A percentile compares a stretch with the other conserved stretches of the same genome.
These are phyloP conservation scores for Chaetomium sp. DNA, from an alignment of 2,329 filamentous ascomycete species.

Conservation along the genomic window DNA sequence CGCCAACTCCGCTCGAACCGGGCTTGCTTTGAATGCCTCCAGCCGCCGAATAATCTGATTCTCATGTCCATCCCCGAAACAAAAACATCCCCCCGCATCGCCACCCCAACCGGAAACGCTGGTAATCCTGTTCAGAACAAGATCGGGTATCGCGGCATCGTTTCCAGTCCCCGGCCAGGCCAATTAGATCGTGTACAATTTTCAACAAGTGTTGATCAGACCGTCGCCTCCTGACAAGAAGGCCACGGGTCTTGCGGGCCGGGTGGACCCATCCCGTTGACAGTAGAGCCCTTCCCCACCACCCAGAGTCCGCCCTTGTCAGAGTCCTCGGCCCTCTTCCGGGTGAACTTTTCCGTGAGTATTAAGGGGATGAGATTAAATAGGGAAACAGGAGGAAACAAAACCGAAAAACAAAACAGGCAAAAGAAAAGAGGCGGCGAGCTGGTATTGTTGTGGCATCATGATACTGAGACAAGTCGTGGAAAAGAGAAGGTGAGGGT, in stretches of 20 bases:
- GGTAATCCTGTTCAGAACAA: conserved; percentile 27
- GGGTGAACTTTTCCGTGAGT: conserved; percentile 41
- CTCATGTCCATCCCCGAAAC: conserved; percentile 14
- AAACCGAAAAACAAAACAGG: conserved; percentile 47
- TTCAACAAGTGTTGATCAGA: conserved; percentile 31
- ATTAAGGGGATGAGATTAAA: conserved; percentile 53
- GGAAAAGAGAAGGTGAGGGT: conserved; percentile 32
- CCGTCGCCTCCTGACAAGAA: conserved; percentile 18
- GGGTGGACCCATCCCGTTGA: conserved; percentile 21
- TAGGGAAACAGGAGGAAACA: conserved; percentile 44
- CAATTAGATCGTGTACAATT: conserved; percentile 34
- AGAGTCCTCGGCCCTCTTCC: conserved; percentile 34
- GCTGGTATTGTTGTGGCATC: conserved; percentile 63
- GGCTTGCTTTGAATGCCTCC: conserved; percentile 2
- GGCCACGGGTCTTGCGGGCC: conserved; percentile 20
- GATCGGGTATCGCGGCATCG: conserved; percentile 23
- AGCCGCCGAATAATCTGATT: conserved; percentile 17
- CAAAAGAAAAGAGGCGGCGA: conserved; percentile 57
- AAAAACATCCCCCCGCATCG: conserved; percentile 10
- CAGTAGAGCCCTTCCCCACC: conserved; percentile 29
- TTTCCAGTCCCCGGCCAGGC: conserved; percentile 28
- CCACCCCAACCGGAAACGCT: conserved; percentile 28
- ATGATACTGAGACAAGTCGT: conserved; percentile 59
- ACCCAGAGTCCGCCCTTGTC: conserved; percentile 29
- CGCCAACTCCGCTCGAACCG: background rate